These are phyloP conservation scores for Neocatenulostroma microsporum DNA, from an alignment of 2,329 filamentous ascomycete species.

Conservation along the genomic window DNA sequence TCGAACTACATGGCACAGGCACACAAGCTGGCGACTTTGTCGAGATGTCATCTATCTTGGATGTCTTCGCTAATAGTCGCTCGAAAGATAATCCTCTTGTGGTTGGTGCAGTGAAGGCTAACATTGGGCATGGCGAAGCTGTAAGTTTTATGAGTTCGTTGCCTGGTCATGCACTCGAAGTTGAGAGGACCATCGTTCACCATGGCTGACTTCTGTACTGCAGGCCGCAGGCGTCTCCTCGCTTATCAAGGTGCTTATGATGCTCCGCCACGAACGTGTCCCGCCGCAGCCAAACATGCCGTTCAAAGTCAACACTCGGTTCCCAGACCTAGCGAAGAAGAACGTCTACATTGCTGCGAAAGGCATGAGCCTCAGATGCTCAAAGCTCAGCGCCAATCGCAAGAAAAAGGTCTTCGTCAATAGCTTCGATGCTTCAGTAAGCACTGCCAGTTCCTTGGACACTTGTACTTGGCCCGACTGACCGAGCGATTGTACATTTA, in stretches of 20 bases:
- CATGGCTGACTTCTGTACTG: no score
- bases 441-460: no score
- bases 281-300: slow-evolving; percentile 50
- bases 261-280: slow-evolving; percentile 48
- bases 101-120: slow-evolving; percentile 50
- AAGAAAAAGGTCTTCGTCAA: slow-evolving; percentile 46
- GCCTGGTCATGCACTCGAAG: no score
- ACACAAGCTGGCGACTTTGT: slow-evolving; percentile 77
- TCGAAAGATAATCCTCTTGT: slow-evolving; percentile 43
- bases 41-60: slow-evolving; percentile 71
- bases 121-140: slow-evolving; percentile 49
- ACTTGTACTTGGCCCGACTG: no score
- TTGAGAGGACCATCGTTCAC: no score
- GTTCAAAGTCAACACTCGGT: slow-evolving; percentile 48
- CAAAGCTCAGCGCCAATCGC: no score
- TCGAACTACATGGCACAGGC: slow-evolving; percentile 86
- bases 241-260: slow-evolving; percentile 46
- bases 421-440: no score
- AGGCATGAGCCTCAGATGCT: slow-evolving; percentile 38
- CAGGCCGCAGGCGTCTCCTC: slow-evolving; percentile 50
- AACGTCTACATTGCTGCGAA: slow-evolving; percentile 47
- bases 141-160: no score
- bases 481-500: no score
- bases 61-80: slow-evolving; percentile 51
- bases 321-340: slow-evolving; percentile 46